Evolutionary conservation across 2,329 filamentous ascomycete genomes (phyloP).

Genomic region (Aspergillus novofumigatus): DNA sequence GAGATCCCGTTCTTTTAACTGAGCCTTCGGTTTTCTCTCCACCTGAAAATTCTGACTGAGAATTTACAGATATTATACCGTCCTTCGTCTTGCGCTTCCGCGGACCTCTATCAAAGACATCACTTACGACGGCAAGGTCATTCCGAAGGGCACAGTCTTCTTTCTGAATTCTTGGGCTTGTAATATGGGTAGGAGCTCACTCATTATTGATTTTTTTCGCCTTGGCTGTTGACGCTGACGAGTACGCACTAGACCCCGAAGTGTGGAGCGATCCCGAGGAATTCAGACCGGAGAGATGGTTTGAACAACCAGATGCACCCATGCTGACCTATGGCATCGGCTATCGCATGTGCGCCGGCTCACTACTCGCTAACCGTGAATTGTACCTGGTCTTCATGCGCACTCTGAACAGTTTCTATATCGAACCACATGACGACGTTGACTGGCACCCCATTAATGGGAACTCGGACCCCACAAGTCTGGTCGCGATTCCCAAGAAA

Average conservation of each 20-base stretch:
- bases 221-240: background rate
- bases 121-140: slow-evolving; percentile 52
- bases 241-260: slow-evolving; percentile 40
- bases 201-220: background rate
- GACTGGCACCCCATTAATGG: slow-evolving; percentile 59
- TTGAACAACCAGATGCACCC: slow-evolving; percentile 60
- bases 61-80: slow-evolving; percentile 53
- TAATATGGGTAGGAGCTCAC: slow-evolving; percentile 55
- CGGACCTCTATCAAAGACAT: slow-evolving; percentile 59
- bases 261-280: slow-evolving; percentile 57
- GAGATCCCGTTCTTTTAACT: background rate
- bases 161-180: slow-evolving; percentile 67
- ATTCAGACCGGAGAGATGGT: slow-evolving; percentile 61
- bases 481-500: slow-evolving; percentile 57
- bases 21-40: background rate
- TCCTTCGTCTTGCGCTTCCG: slow-evolving; percentile 60
- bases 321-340: slow-evolving; percentile 64
- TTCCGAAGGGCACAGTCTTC: slow-evolving; percentile 60
- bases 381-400: slow-evolving; percentile 62
- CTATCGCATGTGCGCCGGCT: slow-evolving; percentile 65
- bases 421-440: slow-evolving; percentile 51
- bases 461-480: slow-evolving; percentile 57
- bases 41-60: slow-evolving; percentile 3
- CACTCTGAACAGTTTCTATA: slow-evolving; percentile 58
- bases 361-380: slow-evolving; percentile 60